phyloP scores from a whole-genome alignment of 495 filamentous ascomycete genomes.

The Delitschia confertaspora region DNA sequence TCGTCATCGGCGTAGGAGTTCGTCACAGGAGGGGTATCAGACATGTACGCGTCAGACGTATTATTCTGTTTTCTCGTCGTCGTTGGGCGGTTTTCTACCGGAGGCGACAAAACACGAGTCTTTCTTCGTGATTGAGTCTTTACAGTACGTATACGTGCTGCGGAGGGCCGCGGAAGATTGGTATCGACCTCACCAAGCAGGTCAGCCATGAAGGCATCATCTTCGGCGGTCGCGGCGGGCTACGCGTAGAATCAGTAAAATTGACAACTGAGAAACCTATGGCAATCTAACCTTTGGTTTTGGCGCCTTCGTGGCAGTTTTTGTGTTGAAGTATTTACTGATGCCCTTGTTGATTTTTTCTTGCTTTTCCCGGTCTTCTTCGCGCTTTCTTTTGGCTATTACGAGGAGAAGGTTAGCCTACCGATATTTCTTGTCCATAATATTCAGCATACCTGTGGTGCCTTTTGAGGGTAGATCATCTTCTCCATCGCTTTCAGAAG shows the following conservation, averaged over 20 bases:
- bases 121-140: constrained; percentile 67
- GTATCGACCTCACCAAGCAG: constrained; percentile 83
- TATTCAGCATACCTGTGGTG: constrained; percentile 47
- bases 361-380: constrained; percentile 78
- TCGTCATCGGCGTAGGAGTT: constrained; percentile 48
- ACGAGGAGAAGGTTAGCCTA: background rate
- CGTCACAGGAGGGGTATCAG: constrained; percentile 37
- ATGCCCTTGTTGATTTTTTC: constrained; percentile 86
- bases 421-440: background rate
- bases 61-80: constrained; percentile 35
- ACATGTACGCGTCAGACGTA: constrained; percentile 40
- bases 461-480: constrained; percentile 55
- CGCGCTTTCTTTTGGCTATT: constrained; percentile 73
- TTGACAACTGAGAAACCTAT: background rate
- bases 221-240: constrained; percentile 61
- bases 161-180: constrained; percentile 55
- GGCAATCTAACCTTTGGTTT: constrained; percentile 64
- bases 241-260: constrained; percentile 23
- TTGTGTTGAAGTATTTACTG: constrained; percentile 83
- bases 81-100: constrained; percentile 37
- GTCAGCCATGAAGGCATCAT: constrained; percentile 74
- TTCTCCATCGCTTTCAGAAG: constrained; percentile 64
- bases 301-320: constrained; percentile 52
- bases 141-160: constrained; percentile 51
- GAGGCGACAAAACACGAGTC: constrained; percentile 71